Conservation (phyloP, 139 green algal species). For the Closterium sp. region DNA sequence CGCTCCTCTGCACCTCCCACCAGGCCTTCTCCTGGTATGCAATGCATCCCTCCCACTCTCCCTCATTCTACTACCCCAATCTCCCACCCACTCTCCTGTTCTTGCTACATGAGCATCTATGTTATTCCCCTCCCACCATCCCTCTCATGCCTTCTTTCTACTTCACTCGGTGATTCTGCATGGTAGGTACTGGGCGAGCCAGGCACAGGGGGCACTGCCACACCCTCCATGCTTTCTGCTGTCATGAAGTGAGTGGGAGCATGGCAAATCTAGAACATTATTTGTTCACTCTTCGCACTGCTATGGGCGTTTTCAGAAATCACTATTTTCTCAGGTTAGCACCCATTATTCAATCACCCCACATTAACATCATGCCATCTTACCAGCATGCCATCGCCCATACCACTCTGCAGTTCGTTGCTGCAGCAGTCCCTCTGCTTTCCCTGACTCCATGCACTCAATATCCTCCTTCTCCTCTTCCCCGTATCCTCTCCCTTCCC, state of each 20-base stretch:
- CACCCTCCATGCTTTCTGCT: slow-evolving; percentile 38
- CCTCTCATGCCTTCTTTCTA: neutral
- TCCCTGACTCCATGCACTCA: neutral
- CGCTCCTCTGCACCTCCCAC: neutral
- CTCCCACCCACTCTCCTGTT: neutral
- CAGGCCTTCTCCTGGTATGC: neutral
- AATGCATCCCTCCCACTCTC: slow-evolving; percentile 4
- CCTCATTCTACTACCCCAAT: neutral
- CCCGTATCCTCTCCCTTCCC: too few species aligned
- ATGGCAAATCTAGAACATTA: too few species aligned
- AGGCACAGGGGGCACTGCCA: slow-evolving; percentile 38
- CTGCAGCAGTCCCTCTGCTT: neutral
- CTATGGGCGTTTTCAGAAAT: too few species aligned
- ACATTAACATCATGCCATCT: neutral
- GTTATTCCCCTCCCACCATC: neutral
- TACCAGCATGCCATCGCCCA: neutral
- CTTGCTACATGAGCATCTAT: neutral
- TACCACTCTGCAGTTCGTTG: neutral
- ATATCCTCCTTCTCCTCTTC: neutral
- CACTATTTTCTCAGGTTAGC: too few species aligned
- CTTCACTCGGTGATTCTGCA: neutral
- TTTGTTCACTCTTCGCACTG: neutral
- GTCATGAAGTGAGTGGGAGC: neutral
- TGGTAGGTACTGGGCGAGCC: slow-evolving; percentile 46
- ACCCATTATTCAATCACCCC: too few species aligned